Evolutionary conservation across 2,329 filamentous ascomycete genomes (phyloP).

Genomic region (Golovinomyces cichoracearum): DNA sequence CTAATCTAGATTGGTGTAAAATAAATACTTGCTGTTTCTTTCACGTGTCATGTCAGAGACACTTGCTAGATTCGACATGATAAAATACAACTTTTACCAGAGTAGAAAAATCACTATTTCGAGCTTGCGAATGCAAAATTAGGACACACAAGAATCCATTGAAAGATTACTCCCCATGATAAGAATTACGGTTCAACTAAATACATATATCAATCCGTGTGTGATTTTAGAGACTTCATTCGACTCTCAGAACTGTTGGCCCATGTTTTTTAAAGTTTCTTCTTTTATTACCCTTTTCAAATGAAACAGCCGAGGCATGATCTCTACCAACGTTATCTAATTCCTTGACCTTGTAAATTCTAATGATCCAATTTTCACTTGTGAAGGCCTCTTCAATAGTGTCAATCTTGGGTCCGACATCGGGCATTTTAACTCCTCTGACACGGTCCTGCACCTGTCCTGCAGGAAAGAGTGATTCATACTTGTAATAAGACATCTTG

Average conservation of each 20-base stretch:
- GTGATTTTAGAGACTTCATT: constrained; percentile 24
- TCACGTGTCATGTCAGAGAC: too few species aligned
- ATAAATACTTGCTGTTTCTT: too few species aligned
- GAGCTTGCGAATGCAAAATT: too few species aligned
- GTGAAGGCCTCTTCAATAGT: constrained; percentile 93
- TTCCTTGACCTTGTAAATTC: constrained; percentile 99
- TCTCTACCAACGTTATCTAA: constrained; percentile 87
- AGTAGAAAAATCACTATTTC: too few species aligned
- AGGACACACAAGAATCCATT: too few species aligned
- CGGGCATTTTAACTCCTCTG: constrained; percentile 54
- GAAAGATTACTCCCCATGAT: too few species aligned
- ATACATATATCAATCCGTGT: too few species aligned
- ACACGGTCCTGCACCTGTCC: constrained; percentile 82
- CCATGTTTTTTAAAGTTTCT: constrained; percentile 50
- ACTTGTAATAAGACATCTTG: constrained; percentile 99
- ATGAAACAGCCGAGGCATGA: constrained; percentile 42
- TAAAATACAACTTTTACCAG: too few species aligned
- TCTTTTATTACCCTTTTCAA: constrained; percentile 61
- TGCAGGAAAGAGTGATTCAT: constrained; percentile 65
- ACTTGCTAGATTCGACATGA: too few species aligned
- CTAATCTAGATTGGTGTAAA: too few species aligned
- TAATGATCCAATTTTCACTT: constrained; percentile 98
- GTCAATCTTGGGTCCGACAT: constrained; percentile 59
- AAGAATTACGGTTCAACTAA: too few species aligned
- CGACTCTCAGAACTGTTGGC: constrained; percentile 42